These are phyloP conservation scores for Capsicum chinense DNA, from an alignment of 257 asterid genomes.

Conservation along the genomic window DNA sequence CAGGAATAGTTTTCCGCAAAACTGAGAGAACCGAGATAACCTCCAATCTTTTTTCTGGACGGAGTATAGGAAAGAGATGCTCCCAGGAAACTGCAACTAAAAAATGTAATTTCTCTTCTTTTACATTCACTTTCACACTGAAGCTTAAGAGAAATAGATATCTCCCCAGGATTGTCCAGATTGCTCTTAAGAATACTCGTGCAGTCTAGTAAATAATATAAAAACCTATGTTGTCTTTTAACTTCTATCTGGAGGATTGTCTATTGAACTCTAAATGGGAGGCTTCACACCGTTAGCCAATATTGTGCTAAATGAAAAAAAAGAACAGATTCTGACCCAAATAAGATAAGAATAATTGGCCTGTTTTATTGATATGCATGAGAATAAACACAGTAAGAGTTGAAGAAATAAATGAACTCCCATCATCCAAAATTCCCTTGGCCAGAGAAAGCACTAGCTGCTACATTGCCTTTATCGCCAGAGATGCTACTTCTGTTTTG, in stretches of 20 bases:
- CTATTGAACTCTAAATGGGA: too few relatives aligned
- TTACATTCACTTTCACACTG: background rate
- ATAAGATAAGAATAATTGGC: background rate
- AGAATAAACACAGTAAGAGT: background rate
- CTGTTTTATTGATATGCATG: background rate
- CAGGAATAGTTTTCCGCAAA: background rate
- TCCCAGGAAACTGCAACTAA: background rate
- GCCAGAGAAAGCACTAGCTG: constrained; percentile 11
- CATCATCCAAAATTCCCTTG: background rate
- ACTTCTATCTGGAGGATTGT: too few relatives aligned
- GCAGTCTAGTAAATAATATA: too few relatives aligned
- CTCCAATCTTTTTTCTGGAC: too few relatives aligned
- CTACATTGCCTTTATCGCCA: background rate
- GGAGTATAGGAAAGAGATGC: background rate
- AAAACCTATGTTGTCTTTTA: too few relatives aligned
- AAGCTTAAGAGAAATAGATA: background rate
- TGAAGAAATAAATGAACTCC: background rate
- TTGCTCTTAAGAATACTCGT: background rate
- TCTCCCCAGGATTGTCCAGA: background rate
- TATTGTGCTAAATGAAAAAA: background rate
- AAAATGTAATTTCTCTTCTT: background rate
- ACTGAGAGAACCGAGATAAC: background rate
- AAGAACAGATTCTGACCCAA: background rate
- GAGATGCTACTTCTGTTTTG: background rate
- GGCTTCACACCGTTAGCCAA: background rate